phyloP scores from a whole-genome alignment of 2,329 filamentous ascomycete species.

The Beauveria bassiana region DNA sequence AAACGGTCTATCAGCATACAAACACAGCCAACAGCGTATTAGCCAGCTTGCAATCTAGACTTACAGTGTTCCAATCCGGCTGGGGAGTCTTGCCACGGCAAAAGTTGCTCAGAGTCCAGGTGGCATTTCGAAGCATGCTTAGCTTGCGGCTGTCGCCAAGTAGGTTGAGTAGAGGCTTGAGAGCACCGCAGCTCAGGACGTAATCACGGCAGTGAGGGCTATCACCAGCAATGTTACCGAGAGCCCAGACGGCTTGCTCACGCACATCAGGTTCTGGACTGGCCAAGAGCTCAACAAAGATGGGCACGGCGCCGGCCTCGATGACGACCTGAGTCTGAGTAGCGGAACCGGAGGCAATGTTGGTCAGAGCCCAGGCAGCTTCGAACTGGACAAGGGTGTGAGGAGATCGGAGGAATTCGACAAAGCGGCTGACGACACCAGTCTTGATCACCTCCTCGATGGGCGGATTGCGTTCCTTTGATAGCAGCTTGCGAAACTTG shows the following conservation, averaged over 20 bases:
- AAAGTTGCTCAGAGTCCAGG: slow-evolving; percentile 99
- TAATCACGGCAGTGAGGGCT: slow-evolving; percentile 97
- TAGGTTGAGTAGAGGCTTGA: slow-evolving; percentile 81
- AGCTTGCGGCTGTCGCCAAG: slow-evolving; percentile 97
- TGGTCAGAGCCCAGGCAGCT: slow-evolving; percentile 97
- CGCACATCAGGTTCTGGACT: slow-evolving; percentile 97
- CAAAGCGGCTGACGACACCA: slow-evolving; percentile 92
- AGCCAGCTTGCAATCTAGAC: slow-evolving; percentile 27
- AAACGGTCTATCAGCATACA: slow-evolving; percentile 20
- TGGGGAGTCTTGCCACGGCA: slow-evolving; percentile 99
- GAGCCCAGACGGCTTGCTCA: slow-evolving; percentile 96
- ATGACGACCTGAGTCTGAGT: slow-evolving; percentile 98
- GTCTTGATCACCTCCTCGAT: slow-evolving; percentile 99
- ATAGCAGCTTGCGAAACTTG: slow-evolving; percentile 95
- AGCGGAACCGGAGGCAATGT: slow-evolving; percentile 96
- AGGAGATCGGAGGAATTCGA: slow-evolving; percentile 95
- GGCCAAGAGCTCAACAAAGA: slow-evolving; percentile 91
- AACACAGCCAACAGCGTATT: neutral
- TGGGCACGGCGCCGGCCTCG: slow-evolving; percentile 93
- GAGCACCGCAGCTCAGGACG: slow-evolving; percentile 81
- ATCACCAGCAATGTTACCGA: slow-evolving; percentile 98
- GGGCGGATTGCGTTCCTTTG: slow-evolving; percentile 97
- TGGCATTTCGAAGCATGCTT: slow-evolving; percentile 97
- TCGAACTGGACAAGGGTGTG: slow-evolving; percentile 98
- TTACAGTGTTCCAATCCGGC: slow-evolving; percentile 92